phyloP scores from a whole-genome alignment of 768 basidiomycete species.

The Leccinum incarnatum region DNA sequence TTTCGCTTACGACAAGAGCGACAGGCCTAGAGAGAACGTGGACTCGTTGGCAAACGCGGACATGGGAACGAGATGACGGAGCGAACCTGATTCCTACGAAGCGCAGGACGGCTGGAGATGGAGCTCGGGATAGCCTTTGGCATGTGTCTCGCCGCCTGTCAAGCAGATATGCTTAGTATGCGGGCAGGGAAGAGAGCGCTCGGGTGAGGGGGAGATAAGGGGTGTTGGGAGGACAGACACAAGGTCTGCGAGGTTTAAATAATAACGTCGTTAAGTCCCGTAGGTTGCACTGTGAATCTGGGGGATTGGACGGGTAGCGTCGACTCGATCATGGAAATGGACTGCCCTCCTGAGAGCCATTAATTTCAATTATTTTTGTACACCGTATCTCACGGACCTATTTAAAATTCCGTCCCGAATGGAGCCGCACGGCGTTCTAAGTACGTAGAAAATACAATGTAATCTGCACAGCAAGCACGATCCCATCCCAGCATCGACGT shows the following conservation, averaged over 20 bases:
- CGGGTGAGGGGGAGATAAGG: background rate
- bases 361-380: slow-evolving; percentile 14
- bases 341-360: slow-evolving; percentile 6
- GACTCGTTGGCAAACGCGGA: slow-evolving; percentile 8
- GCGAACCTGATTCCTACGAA: slow-evolving; percentile 75
- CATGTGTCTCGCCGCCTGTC: slow-evolving; percentile 40
- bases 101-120: slow-evolving; percentile 52
- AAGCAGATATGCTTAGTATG: background rate
- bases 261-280: background rate
- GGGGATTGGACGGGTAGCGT: background rate
- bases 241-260: background rate
- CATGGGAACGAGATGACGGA: background rate
- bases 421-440: background rate
- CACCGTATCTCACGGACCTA: slow-evolving; percentile 8
- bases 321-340: background rate
- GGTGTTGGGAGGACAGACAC: background rate
- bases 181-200: background rate
- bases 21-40: slow-evolving; percentile 53
- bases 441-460: background rate
- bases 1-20: slow-evolving; percentile 82
- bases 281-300: background rate
- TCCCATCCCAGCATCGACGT: background rate
- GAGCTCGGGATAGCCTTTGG: slow-evolving; percentile 54
- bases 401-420: background rate
- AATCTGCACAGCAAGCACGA: background rate